A percentile compares a stretch with the other conserved stretches of the same genome.
These are phyloP conservation scores for Melanogaster broomeanus DNA, from an alignment of 768 basidiomycete species.

Conservation along the genomic window DNA sequence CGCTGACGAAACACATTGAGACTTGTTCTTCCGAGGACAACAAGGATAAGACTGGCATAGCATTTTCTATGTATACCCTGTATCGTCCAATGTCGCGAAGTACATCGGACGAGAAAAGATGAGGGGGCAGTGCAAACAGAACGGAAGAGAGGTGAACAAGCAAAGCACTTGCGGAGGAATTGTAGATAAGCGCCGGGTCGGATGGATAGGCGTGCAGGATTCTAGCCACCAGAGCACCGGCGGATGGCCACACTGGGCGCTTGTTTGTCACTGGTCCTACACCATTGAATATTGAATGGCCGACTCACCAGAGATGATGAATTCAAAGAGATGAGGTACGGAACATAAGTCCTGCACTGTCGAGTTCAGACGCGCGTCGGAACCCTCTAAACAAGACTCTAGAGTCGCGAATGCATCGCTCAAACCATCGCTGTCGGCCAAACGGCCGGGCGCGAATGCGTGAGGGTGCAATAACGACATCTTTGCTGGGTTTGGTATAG, in stretches of 20 bases:
- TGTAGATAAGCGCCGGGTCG: conserved; percentile 18
- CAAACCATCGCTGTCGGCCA: conserved; percentile 21
- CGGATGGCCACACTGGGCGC: conserved; percentile 14
- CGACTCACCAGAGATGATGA: conserved; percentile 28
- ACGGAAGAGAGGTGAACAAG: conserved; percentile 26
- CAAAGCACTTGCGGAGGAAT: conserved; percentile 23
- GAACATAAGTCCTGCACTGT: conserved; percentile 29
- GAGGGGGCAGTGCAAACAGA: conserved; percentile 23
- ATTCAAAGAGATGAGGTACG: conserved; percentile 27
- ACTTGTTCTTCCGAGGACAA: conserved; percentile 14
- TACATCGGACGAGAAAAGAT: conserved; percentile 10
- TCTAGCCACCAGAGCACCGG: conserved; percentile 19
- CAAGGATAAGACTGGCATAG: conserved; percentile 16
- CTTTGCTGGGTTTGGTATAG: too few species aligned
- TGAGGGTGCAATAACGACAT: conserved; percentile 15
- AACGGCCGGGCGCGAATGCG: conserved; percentile 13
- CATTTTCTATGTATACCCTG: conserved; percentile 24
- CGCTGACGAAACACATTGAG: conserved; percentile 6
- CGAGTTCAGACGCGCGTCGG: conserved; percentile 18
- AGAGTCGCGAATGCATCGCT: conserved; percentile 13
- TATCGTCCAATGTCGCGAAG: conserved; percentile 14
- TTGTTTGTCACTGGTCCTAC: not conserved
- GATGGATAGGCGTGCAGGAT: conserved; percentile 38
- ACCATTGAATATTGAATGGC: not conserved
- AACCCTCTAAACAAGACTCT: conserved; percentile 27